Evolutionary conservation across 208 protist species (phyloP), one percentile per base, ranked within the genome.

Genomic region (Leishmania aethiopica): DNA sequence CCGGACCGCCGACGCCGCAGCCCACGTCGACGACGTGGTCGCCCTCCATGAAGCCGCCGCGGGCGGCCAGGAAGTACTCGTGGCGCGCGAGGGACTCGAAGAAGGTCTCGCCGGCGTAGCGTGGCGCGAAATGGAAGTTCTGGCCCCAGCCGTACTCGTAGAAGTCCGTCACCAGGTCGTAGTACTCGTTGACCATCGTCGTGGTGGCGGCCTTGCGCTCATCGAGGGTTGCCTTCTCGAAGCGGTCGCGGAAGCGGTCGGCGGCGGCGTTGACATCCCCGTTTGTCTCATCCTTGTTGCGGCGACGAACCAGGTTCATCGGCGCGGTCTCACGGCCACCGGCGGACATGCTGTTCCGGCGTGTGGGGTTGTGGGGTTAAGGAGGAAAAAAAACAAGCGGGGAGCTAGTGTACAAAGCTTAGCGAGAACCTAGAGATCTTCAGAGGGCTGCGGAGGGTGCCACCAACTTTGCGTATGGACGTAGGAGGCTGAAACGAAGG

Each of bases 71-170:
- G 80, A 97, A 99, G 90, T 98, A 94, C 94, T 99, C 98, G 90
- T 99, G 98, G 75, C 99, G 95, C 37, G 86, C 87, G 81, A 40
- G 95, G 51, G 93, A 97, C 81, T 97, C 95, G 77, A 90, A 93
- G 83, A 99, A 98, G 51, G 86, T 91, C 89, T 99, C 99, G 42
- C 88, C 89, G 5, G 57, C 51, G 85, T 92, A 95, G 59, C 87
- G 90, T 15, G 94, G 88, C 59, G 97, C 96, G 84, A 99, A 99
- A 87, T 99, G 98, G 90, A 99, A 99, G 85, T 94, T 95, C 84
- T 99, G 94, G 74, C 98, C 98, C 98, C 98, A 99, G 80, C 98
- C 98, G 75, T 96, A 99, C 90, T 99, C 97, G 90, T 99, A 99
- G 83, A 99, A 99, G 89, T 99, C 96, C 55, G 98, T 99, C 70